These are phyloP conservation scores for Gastrolobium bilobum DNA, from an alignment of 306 rosid genomes.

Conservation along the genomic window DNA sequence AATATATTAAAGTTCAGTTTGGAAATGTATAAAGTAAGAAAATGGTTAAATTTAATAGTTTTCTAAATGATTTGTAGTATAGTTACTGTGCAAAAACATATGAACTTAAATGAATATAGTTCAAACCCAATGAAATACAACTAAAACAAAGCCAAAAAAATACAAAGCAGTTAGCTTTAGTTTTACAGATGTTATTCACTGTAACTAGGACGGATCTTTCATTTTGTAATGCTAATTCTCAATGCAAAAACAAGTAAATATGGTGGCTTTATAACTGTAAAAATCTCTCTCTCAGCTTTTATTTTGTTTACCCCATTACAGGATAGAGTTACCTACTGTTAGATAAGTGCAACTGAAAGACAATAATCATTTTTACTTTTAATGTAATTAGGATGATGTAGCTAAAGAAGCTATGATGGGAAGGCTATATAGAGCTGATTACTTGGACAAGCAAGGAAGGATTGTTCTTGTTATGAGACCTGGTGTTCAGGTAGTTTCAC, in stretches of 20 bases:
- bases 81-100: not conserved
- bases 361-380: not conserved
- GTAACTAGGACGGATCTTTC: constrained; percentile 24
- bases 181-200: constrained; percentile 6
- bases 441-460: constrained; percentile 79
- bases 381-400: constrained; percentile 56
- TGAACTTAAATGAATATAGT: constrained; percentile 2
- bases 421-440: constrained; percentile 70
- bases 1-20: not conserved
- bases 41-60: constrained; percentile 18
- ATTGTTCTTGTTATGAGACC: constrained; percentile 78
- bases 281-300: constrained; percentile 1
- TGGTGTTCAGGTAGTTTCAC: constrained; percentile 67
- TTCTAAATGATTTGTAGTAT: constrained; percentile 6
- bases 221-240: constrained; percentile 8
- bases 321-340: constrained; percentile 1
- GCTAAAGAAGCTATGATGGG: constrained; percentile 69
- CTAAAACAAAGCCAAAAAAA: not conserved
- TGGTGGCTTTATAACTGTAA: not conserved
- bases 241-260: not conserved
- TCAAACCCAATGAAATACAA: constrained; percentile 22
- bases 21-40: constrained; percentile 3
- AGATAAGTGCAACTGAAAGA: constrained; percentile 33
- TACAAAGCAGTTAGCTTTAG: constrained; percentile 3
- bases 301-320: not conserved